These are phyloP conservation scores for Entelexis paramagnoliae DNA, from an alignment of 1,139 yeast genomes.

Conservation along the genomic window DNA sequence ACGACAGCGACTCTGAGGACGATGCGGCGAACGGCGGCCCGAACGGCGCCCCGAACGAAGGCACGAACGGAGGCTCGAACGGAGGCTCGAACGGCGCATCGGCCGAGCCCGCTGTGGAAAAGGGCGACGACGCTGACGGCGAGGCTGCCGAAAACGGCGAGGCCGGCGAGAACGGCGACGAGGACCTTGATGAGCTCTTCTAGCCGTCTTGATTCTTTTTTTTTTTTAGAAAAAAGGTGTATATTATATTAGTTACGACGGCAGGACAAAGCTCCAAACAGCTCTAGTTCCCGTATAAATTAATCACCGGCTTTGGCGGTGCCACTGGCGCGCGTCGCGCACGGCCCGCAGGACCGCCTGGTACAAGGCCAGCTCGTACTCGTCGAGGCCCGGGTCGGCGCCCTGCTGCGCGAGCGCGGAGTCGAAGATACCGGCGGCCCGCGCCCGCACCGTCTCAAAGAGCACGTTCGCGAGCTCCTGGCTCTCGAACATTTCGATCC, in stretches of 20 bases:
- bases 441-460: constrained; percentile 44
- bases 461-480: constrained; percentile 49
- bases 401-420: constrained; percentile 49
- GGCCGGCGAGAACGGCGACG: constrained; percentile 1
- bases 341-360: constrained; percentile 51
- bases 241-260: no score
- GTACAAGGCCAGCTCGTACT: constrained; percentile 56
- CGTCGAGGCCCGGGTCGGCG: constrained; percentile 50
- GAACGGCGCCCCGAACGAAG: no score
- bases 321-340: constrained; percentile 57
- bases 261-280: no score
- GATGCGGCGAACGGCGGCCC: not conserved
- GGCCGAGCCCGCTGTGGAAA: no score
- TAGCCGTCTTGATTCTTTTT: not conserved
- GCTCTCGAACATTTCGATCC: constrained; percentile 64
- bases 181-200: constrained; percentile 13
- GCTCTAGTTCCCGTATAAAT: no score
- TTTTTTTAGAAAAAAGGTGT: not conserved
- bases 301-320: constrained; percentile 25
- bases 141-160: not conserved
- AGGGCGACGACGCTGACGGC: no score
- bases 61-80: no score
- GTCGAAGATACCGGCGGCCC: constrained; percentile 64
- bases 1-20: constrained; percentile 2
- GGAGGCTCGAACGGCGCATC: no score